phyloP scores from a whole-genome alignment of 805 yeast genomes.

The Saccharomycopsis microspora region DNA sequence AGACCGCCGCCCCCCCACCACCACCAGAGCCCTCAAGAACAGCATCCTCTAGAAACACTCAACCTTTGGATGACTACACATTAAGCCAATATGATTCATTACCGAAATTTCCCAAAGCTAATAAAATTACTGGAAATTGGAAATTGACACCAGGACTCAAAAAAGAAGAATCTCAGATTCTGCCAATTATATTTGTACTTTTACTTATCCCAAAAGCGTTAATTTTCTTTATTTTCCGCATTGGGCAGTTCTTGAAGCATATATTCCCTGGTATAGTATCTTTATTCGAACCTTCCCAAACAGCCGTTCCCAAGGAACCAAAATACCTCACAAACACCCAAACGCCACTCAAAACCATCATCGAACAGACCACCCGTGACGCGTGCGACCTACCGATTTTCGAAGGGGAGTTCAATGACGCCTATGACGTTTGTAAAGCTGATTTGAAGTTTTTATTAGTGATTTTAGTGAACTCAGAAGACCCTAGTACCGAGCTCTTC shows the following conservation, averaged over 20 bases:
- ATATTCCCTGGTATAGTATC: too few species aligned
- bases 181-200: not conserved
- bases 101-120: slow-evolving; percentile 27
- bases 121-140: slow-evolving; percentile 27
- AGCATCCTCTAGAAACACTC: not conserved
- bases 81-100: slow-evolving; percentile 18
- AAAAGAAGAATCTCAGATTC: not conserved
- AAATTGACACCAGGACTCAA: slow-evolving; percentile 19
- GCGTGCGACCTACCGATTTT: slow-evolving; percentile 19
- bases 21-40: not conserved
- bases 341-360: slow-evolving; percentile 4
- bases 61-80: slow-evolving; percentile 1
- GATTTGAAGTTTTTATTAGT: slow-evolving; percentile 42
- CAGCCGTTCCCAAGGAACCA: too few species aligned
- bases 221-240: too few species aligned
- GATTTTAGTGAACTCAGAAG: slow-evolving; percentile 28
- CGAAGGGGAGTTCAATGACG: slow-evolving; percentile 30
- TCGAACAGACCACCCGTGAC: slow-evolving; percentile 14
- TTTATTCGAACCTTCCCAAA: too few species aligned
- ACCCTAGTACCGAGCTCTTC: slow-evolving; percentile 3
- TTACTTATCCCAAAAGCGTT: not conserved
- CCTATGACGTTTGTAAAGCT: slow-evolving; percentile 26
- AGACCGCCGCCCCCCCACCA: not conserved
- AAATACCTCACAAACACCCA: too few species aligned
- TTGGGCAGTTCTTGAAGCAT: too few species aligned